These are phyloP conservation scores for Thinopyrum elongatum DNA, from an alignment of 176 grass and related monocot species.

Conservation along the genomic window DNA sequence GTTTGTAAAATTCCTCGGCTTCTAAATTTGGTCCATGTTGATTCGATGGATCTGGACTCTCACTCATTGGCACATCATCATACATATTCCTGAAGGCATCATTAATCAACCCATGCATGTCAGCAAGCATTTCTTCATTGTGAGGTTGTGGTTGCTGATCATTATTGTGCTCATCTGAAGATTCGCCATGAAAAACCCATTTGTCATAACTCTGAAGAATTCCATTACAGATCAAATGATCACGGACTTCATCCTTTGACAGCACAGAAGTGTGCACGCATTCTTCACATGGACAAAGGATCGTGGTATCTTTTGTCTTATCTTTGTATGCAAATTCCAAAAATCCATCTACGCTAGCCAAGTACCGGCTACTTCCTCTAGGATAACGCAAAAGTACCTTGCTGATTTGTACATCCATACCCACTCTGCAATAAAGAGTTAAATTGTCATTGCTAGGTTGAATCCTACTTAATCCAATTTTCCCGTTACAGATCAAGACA, in stretches of 20 bases:
- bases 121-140: background rate
- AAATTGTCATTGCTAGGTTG: too few species aligned
- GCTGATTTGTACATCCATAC: background rate
- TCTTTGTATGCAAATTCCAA: conserved; percentile 16
- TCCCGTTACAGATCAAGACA: too few species aligned
- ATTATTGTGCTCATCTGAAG: background rate
- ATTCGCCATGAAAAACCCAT: conserved; percentile 7
- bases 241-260: background rate
- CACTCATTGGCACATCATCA: too few species aligned
- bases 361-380: background rate
- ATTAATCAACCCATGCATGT: background rate
- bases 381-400: conserved; percentile 3
- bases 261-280: background rate
- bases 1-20: background rate
- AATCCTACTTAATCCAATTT: too few species aligned
- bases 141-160: background rate
- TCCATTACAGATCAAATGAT: background rate
- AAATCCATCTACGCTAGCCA: conserved; percentile 13
- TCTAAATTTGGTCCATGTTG: background rate
- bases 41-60: background rate
- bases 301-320: background rate
- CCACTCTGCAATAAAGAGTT: background rate
- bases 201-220: background rate
- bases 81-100: too few species aligned
- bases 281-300: conserved; percentile 4